Base-by-base conservation (phyloP, 2,329 filamentous ascomycete genomes). In the Tolypocladium paradoxum region DNA sequence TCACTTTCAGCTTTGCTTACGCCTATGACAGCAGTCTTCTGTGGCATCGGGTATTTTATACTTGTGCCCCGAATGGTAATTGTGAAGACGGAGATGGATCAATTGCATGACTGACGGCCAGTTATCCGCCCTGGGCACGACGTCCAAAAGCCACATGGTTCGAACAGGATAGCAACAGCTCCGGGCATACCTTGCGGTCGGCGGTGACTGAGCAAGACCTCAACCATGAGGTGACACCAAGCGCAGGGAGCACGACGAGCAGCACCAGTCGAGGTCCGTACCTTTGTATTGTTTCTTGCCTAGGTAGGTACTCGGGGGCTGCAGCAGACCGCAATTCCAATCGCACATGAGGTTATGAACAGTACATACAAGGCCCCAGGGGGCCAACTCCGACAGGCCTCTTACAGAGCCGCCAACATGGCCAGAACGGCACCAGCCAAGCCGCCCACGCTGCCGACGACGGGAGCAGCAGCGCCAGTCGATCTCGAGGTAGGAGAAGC, bases 341-440 rank as follows among this genome's bases (percentile, higher is more conserved):
- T 33, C 27, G 2, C 43, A 20, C 9, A 16, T 14, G 18, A 20
- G 18, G 18, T 20, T n/a, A 20, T 31, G 8, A 47, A 31, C 4
- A 20, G 27, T 27, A 33, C 9, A 47, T 20, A 5, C 2, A n/a
- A 12, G 16, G 22, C 6, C 14, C 14, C 24, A 16, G 43, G 3
- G 27, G 2, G 9, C 11, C 11, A n/a, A 29, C 27, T 18, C 18
- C 18, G 7, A 18, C n/a, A 37, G 5, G 6, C 6, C 12, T 20
- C 22, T 61, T 59, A 68, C 27, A 68, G 55, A 51, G 63, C 65
- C 48, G 64, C 51, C 18, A 66, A 48, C 58, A 67, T 54, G 31
- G 63, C 65, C 52, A 64, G 49, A 8, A 58, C 56, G 6, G 64
- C 62, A 48, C 65, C 65, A 12, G 65, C 35, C 20, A 66, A 22